These are phyloP conservation scores for Candida dubliniensis DNA, from an alignment of 1,139 yeast genomes.

Conservation along the genomic window DNA sequence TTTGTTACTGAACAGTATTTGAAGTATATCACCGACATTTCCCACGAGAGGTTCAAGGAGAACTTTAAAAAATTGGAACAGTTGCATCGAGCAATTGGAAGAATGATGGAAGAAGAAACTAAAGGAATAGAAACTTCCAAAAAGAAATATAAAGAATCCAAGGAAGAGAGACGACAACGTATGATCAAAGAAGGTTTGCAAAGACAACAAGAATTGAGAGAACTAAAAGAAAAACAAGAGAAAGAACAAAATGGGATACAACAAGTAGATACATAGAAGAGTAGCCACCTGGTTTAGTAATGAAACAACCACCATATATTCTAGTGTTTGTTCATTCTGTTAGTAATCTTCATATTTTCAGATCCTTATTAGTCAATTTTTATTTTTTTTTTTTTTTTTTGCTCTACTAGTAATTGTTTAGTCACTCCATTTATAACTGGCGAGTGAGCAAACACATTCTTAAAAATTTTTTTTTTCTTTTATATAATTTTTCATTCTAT, in stretches of 20 bases:
- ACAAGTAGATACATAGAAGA: background rate
- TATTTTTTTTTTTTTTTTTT: no score
- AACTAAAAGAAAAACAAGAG: slow-evolving; percentile 19
- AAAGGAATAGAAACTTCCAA: background rate
- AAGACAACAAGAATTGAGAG: slow-evolving; percentile 38
- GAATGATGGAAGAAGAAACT: slow-evolving; percentile 19
- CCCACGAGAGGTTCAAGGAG: slow-evolving; percentile 62
- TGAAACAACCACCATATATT: background rate
- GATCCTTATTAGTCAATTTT: no score
- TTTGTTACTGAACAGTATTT: slow-evolving; percentile 55
- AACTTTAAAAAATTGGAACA: slow-evolving; percentile 56
- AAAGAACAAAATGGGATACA: slow-evolving; percentile 3
- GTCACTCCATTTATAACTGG: no score
- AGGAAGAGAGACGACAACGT: slow-evolving; percentile 59
- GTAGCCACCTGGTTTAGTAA: background rate
- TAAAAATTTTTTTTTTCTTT: slow-evolving; percentile 7
- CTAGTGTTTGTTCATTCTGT: no score
- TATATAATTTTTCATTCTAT: background rate
- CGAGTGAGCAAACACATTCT: background rate
- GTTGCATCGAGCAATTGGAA: slow-evolving; percentile 44
- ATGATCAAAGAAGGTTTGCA: slow-evolving; percentile 63
- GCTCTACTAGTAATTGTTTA: no score
- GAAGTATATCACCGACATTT: slow-evolving; percentile 45
- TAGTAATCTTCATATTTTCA: no score
- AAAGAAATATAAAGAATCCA: slow-evolving; percentile 24